These are phyloP conservation scores for Solanum aculeatissimum DNA, from an alignment of 305 asterid genomes.

Conservation along the genomic window DNA sequence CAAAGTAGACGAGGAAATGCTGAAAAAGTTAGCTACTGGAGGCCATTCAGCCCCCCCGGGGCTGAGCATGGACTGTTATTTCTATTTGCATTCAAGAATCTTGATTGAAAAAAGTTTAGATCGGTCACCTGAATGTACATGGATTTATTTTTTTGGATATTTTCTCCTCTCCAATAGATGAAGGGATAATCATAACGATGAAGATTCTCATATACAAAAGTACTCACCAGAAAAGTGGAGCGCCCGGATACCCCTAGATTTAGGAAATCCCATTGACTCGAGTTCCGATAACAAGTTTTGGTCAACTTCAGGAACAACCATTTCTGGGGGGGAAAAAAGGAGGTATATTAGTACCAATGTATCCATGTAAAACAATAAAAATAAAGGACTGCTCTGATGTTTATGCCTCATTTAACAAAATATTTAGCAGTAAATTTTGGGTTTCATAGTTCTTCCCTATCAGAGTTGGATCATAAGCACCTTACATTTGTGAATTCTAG, in stretches of 20 bases:
- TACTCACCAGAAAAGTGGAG: slow-evolving; percentile 77
- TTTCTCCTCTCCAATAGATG: background rate
- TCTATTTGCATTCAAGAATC: background rate
- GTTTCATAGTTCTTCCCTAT: background rate
- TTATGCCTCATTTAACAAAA: background rate
- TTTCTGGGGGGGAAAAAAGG: slow-evolving; percentile 28
- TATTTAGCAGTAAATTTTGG: background rate
- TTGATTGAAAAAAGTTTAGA: background rate
- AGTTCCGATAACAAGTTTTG: slow-evolving; percentile 64
- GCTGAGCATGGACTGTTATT: background rate
- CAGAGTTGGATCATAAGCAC: background rate
- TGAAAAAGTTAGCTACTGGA: background rate
- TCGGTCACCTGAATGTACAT: background rate
- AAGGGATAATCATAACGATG: background rate
- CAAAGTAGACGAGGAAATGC: background rate
- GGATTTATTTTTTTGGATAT: background rate
- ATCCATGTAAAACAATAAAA: background rate
- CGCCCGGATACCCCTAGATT: slow-evolving; percentile 80
- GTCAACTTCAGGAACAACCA: slow-evolving; percentile 93
- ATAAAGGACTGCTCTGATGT: background rate
- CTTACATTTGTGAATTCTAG: background rate
- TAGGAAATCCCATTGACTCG: slow-evolving; percentile 80
- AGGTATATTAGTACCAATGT: background rate
- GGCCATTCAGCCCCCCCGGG: background rate
- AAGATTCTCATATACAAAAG: background rate